Evolutionary conservation across 257 asterid species (phyloP), one percentile per base, ranked within the genome.

Genomic region (Lantana camara): DNA sequence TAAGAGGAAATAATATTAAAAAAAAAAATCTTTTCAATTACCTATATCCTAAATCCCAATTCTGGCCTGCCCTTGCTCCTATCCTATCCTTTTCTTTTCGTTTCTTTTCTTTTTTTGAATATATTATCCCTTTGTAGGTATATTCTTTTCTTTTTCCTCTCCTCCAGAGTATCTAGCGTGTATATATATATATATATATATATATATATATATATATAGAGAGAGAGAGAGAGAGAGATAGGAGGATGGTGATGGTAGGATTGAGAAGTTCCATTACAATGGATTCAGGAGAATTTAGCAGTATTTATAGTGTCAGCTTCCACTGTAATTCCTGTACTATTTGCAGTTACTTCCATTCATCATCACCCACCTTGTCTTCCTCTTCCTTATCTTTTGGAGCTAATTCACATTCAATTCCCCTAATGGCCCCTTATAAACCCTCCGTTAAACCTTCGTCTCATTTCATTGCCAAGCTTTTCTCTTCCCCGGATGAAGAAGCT

Each of bases 361-460:
- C 80, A 78, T 69, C 82, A 58, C 16, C 79, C 68, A 48, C 74
- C 67, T 79, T 81, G 84, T 88, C 76, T 61, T 57, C 40, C 47
- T 77, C 71, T 77, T 73, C 80, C 78, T 76, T 67, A 32, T 66
- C 73, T 68, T 61, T 44, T 74, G 84, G 82, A 79, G 64, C 73
- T 27, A 27, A 27, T 69, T 75, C 57, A 60, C 37, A 75, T 73
- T 74, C 76, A 70, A 72, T 74, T 38, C 71, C 77, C 66, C 71
- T 61, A 71, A 81, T 82, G 90, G 78, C 64, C 67, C 47, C 78
- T 47, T 57, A 16, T 62, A 22, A 51, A 34, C 69, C 66, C 82
- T 69, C 80, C 65, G 44, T 57, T 57, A 67, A 58, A 44, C 70
- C 76, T 17, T 2, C 24, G 3, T 72, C 74, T 46, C 63, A 51